These are phyloP conservation scores for Rhizopus delemar DNA, from an alignment of 371 early-diverging fungal species.

Conservation along the genomic window DNA sequence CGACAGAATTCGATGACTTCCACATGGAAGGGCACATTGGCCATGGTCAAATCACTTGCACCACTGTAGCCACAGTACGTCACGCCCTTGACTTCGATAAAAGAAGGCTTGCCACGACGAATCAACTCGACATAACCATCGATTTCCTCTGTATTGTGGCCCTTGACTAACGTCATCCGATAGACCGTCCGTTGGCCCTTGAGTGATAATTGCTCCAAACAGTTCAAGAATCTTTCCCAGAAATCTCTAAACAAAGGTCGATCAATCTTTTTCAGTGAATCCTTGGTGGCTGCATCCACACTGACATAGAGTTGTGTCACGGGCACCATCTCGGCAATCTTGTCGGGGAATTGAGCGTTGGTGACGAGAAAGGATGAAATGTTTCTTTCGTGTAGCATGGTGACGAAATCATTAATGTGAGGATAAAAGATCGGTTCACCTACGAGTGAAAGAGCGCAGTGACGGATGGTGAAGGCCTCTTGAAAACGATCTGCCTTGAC, in stretches of 20 bases:
- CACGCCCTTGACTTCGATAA: slow-evolving; percentile 80
- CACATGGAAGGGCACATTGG: slow-evolving; percentile 74
- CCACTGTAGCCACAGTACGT: slow-evolving; percentile 74
- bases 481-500: slow-evolving; percentile 75
- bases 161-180: slow-evolving; percentile 80
- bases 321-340: slow-evolving; percentile 65
- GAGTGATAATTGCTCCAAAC: slow-evolving; percentile 65
- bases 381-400: slow-evolving; percentile 64
- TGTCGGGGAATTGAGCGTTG: slow-evolving; percentile 82
- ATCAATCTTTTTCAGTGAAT: slow-evolving; percentile 77
- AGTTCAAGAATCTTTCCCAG: slow-evolving; percentile 79
- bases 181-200: slow-evolving; percentile 79
- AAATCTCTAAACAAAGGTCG: slow-evolving; percentile 80
- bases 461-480: slow-evolving; percentile 70
- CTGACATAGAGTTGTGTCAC: slow-evolving; percentile 82
- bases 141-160: slow-evolving; percentile 73
- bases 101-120: slow-evolving; percentile 72
- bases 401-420: slow-evolving; percentile 80
- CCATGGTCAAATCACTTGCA: slow-evolving; percentile 72
- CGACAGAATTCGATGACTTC: slow-evolving; percentile 78
- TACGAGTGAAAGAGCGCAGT: slow-evolving; percentile 74
- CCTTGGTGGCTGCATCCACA: slow-evolving; percentile 81
- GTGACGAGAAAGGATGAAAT: slow-evolving; percentile 83
- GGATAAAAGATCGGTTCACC: slow-evolving; percentile 87
- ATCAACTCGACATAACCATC: slow-evolving; percentile 75